A percentile compares a stretch with the other conserved stretches of the same genome.
These are phyloP conservation scores for Eutypella sp. DNA, from an alignment of 2,329 filamentous ascomycete genomes.

Conservation along the genomic window DNA sequence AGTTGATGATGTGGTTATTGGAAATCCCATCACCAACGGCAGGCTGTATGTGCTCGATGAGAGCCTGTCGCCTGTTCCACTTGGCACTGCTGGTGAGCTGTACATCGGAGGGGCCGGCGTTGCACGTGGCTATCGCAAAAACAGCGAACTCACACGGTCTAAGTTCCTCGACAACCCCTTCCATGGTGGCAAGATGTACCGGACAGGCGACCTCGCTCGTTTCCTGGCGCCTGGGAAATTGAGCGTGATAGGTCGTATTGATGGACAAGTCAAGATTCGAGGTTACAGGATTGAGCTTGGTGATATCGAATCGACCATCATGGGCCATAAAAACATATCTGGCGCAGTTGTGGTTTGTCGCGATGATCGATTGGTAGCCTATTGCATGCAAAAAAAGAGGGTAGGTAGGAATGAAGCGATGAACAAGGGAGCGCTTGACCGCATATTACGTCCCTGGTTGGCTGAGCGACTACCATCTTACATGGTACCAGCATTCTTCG, in stretches of 20 bases:
- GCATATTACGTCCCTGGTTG: conserved; percentile 20
- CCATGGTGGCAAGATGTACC: conserved; percentile 18
- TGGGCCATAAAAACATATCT: conserved; percentile 15
- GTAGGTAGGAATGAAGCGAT: not conserved
- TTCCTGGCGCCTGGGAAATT: conserved; percentile 12
- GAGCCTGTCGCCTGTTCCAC: conserved; percentile 29
- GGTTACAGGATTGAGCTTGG: conserved; percentile 25
- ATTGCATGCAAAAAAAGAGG: conserved; percentile 14
- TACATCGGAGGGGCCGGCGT: conserved; percentile 27
- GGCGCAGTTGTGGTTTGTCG: conserved; percentile 20
- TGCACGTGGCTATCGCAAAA: conserved; percentile 28
- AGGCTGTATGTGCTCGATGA: conserved; percentile 36
- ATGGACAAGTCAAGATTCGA: conserved; percentile 25
- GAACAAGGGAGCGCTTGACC: conserved; percentile 4
- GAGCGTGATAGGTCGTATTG: conserved; percentile 18
- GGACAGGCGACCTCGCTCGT: conserved; percentile 21
- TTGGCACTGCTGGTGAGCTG: conserved; percentile 30
- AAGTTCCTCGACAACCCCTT: conserved; percentile 19
- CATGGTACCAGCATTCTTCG: conserved; percentile 25
- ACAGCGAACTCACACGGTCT: conserved; percentile 11
- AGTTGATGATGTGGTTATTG: conserved; percentile 19
- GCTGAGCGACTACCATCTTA: conserved; percentile 18
- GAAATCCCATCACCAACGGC: conserved; percentile 27
- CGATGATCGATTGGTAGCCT: conserved; percentile 25
- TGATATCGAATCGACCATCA: conserved; percentile 23